phyloP scores from a whole-genome alignment of 805 yeast genomes.

The Candida sithepensis region DNA sequence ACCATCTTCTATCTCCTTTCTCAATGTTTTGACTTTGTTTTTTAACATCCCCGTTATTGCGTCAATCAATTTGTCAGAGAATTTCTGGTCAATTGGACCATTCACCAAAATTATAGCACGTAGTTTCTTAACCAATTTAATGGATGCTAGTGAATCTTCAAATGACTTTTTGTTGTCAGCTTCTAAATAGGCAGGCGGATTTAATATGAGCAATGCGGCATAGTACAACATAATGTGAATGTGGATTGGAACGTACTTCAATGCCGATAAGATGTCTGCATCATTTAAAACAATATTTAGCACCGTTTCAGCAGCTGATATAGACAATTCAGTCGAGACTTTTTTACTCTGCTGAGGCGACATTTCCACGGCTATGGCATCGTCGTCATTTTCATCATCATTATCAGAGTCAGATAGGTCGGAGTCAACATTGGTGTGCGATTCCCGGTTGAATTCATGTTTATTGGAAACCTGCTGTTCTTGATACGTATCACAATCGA shows the following conservation, averaged over 20 bases:
- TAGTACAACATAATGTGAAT: conserved; percentile 69
- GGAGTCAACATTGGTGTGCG: not conserved
- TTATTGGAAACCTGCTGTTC: not conserved
- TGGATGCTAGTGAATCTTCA: conserved; percentile 33
- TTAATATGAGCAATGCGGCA: conserved; percentile 54
- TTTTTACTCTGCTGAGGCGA: conserved; percentile 24
- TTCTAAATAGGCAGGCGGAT: conserved; percentile 37
- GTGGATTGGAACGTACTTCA: conserved; percentile 68
- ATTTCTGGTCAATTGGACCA: conserved; percentile 49
- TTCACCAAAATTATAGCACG: conserved; percentile 40
- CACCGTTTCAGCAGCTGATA: conserved; percentile 61
- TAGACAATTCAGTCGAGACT: conserved; percentile 44
- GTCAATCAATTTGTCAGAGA: conserved; percentile 42
- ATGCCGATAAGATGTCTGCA: conserved; percentile 50
- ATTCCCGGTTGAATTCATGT: not conserved
- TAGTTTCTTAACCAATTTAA: conserved; percentile 41
- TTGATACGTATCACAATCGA: conserved; percentile 1
- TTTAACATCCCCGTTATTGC: conserved; percentile 26
- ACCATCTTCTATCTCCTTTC: conserved; percentile 12
- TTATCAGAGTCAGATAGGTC: conserved; percentile 5
- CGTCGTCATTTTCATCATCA: conserved; percentile 15
- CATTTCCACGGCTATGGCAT: conserved; percentile 13
- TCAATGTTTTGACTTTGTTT: conserved; percentile 27
- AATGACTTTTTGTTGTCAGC: conserved; percentile 21
- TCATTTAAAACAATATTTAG: conserved; percentile 57